Percentiles rank a stretch among this genome's conserved stretches.
Conservation (phyloP, 495 filamentous ascomycete species). For the Trichoderma virens region DNA sequence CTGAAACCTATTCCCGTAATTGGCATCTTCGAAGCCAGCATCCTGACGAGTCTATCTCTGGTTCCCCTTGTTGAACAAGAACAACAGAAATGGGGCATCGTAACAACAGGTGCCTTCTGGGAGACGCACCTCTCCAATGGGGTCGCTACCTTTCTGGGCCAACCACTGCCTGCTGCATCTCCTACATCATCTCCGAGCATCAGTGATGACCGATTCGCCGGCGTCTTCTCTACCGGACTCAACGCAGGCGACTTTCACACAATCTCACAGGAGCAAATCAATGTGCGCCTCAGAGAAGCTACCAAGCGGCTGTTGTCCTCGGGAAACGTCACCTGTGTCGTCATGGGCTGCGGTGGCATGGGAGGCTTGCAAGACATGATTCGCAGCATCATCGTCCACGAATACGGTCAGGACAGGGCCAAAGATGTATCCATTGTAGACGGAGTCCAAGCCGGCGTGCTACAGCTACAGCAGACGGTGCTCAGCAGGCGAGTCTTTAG, state of each 20-base stretch:
- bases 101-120: constrained; percentile 83
- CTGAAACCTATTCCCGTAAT: constrained; percentile 49
- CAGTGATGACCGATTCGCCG: constrained; percentile 48
- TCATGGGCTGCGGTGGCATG: constrained; percentile 88
- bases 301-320: constrained; percentile 53
- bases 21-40: constrained; percentile 82
- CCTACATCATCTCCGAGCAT: background rate
- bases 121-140: constrained; percentile 59
- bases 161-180: constrained; percentile 11
- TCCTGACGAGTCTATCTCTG: constrained; percentile 49
- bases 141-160: constrained; percentile 48
- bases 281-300: constrained; percentile 58
- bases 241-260: constrained; percentile 75
- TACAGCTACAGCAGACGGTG: constrained; percentile 53
- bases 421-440: constrained; percentile 65
- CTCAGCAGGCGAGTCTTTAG: constrained; percentile 30
- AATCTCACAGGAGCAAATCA: constrained; percentile 54
- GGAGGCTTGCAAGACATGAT: constrained; percentile 79
- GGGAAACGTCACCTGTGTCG: constrained; percentile 54
- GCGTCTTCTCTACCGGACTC: constrained; percentile 77
- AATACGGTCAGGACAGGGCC: constrained; percentile 54
- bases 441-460: constrained; percentile 72
- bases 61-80: constrained; percentile 16
- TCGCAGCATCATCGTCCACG: constrained; percentile 55
- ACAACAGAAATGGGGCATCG: constrained; percentile 70